Evolutionary conservation across 192 early-diverging fungal species (phyloP).

Genomic region (Backusella circina): DNA sequence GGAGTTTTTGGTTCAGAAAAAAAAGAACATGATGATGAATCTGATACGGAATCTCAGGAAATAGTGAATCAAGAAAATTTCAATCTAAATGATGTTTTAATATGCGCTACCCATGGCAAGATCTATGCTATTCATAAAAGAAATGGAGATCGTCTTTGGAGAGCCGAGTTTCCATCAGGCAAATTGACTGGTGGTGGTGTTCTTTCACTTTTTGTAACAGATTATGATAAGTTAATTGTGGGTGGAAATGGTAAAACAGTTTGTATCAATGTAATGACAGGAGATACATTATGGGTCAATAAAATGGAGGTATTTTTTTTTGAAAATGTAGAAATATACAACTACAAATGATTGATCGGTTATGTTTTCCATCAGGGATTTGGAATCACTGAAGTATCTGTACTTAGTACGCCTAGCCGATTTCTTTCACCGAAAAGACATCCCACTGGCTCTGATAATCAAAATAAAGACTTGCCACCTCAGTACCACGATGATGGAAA

Average conservation of each 20-base stretch:
- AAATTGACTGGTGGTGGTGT: background rate
- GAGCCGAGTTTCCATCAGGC: background rate
- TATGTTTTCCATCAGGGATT: slow-evolving; percentile 10
- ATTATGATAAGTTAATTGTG: slow-evolving; percentile 10
- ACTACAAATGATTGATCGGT: no score
- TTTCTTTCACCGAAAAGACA: background rate
- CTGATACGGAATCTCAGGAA: background rate
- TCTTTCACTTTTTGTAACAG: slow-evolving; percentile 22
- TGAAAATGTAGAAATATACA: background rate
- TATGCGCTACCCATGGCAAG: slow-evolving; percentile 21
- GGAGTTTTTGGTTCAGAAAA: background rate
- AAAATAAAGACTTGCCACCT: background rate
- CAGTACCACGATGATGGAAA: background rate
- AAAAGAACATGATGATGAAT: background rate
- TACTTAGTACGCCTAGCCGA: slow-evolving; percentile 14
- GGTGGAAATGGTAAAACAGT: slow-evolving; percentile 9
- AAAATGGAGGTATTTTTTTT: slow-evolving; percentile 16
- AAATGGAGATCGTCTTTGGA: slow-evolving; percentile 14
- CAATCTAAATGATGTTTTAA: slow-evolving; percentile 8
- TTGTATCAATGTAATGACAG: slow-evolving; percentile 14
- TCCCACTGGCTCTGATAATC: background rate
- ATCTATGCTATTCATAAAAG: slow-evolving; percentile 23
- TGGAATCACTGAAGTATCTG: slow-evolving; percentile 14
- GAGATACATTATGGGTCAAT: slow-evolving; percentile 16
- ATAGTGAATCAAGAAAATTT: background rate